Base-by-base conservation (phyloP, 2,329 filamentous ascomycete genomes). In the Leptographium galeiforme region DNA sequence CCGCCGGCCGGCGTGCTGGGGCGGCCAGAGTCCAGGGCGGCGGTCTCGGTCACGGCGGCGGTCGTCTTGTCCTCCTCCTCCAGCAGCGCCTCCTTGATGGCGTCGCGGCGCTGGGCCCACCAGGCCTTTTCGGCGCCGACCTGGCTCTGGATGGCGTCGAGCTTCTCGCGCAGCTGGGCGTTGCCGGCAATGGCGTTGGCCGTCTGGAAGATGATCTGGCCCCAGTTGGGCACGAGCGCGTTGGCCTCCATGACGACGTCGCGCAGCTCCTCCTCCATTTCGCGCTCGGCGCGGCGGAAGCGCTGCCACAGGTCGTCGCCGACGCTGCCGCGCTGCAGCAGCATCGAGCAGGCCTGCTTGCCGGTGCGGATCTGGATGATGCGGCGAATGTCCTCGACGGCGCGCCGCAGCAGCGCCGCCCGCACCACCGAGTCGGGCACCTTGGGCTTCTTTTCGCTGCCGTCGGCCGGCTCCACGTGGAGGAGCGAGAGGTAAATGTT, bases 191-290 rank as follows among this genome's bases (percentile, higher is more conserved):
- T 96, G 70, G 98, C 93, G 69, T 95, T 95, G 53, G 93, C 93
- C 47, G 87, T 90, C 69, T 98, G 93, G 78, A 98, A 98, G 67
- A 98, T 97, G 54, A 80, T 82, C 65, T 93, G 84, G 57, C 93
- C 93, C 93, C 93, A 98, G 67, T 85, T 84, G 49, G 87, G 84
- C 1, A 81, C 77, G 58, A 96, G 85, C 19, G 87, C 89, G 66
- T 97, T 97, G 62, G 94, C 93, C 89, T 97, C 91, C 62, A 83
- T 80, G 38, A 97, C 89, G 30, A 97, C 91, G 69, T 98, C 93
- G 62, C 88, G 81, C 57, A 98, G 76, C 71, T 98, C 93, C 60
- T 89, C 88, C 71, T 98, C 90, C 75, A 97, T 94, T 71, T 98
- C 93, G 73, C 94, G 90, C 78, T 98, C 93, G 0, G 91, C 93